These are phyloP conservation scores for Penicillium paxilli DNA, from an alignment of 495 filamentous ascomycete genomes.

Conservation along the genomic window DNA sequence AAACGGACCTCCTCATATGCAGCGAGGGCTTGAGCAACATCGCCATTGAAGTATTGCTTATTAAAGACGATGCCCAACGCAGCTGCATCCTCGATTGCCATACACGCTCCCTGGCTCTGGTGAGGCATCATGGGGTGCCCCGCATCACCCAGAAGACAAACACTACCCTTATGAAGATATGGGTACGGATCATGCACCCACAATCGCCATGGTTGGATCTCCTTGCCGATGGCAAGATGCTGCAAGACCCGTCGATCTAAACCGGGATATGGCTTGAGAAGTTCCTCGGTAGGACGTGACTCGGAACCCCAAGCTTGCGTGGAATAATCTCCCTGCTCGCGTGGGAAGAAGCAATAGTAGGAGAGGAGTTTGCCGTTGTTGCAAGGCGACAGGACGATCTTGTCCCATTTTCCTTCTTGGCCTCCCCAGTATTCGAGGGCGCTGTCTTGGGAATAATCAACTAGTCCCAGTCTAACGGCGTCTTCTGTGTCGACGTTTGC, in stretches of 20 bases:
- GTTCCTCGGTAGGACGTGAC: conserved; percentile 36
- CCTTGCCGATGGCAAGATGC: conserved; percentile 42
- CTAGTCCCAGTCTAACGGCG: conserved; percentile 39
- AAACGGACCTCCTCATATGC: conserved; percentile 47
- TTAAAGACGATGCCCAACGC: conserved; percentile 48
- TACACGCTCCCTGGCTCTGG: conserved; percentile 52
- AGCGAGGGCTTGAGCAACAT: conserved; percentile 37
- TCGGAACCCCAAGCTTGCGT: conserved; percentile 43
- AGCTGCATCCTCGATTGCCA: conserved; percentile 53
- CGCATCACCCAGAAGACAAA: conserved; percentile 42
- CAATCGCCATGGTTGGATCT: conserved; percentile 50
- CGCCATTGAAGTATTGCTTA: conserved; percentile 38
- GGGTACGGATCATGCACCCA: conserved; percentile 52
- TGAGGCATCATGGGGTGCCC: conserved; percentile 53
- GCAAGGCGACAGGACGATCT: conserved; percentile 51
- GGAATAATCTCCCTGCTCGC: conserved; percentile 40
- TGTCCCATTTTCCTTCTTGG: conserved; percentile 48
- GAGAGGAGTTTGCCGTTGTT: conserved; percentile 46
- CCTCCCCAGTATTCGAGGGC: conserved; percentile 53
- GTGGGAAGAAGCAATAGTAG: conserved; percentile 53
- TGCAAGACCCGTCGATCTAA: conserved; percentile 41
- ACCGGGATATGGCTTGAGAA: conserved; percentile 44
- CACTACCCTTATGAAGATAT: conserved; percentile 28
- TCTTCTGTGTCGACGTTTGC: conserved; percentile 45
- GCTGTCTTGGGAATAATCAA: conserved; percentile 43